phyloP scores from a whole-genome alignment of 2,329 filamentous ascomycete species.

The Beauveria sp. region DNA sequence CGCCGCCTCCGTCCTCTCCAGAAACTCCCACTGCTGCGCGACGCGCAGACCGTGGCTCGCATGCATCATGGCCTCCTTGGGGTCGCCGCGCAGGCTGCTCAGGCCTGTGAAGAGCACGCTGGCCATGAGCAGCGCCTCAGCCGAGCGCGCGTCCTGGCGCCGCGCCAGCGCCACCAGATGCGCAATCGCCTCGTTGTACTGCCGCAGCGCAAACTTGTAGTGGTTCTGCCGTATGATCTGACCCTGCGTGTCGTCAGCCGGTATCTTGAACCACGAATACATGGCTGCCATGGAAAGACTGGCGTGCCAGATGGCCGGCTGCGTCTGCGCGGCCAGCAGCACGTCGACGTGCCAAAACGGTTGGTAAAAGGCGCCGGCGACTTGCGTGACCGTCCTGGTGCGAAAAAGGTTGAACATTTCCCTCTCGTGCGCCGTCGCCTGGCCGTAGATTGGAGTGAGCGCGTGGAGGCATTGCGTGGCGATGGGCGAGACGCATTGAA shows the following conservation, averaged over 20 bases:
- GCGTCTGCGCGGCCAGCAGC: conserved; percentile 5
- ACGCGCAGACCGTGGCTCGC: conserved; percentile 4
- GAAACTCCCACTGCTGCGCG: conserved; percentile 5
- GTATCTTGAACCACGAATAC: conserved; percentile 6
- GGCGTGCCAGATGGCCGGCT: conserved; percentile 11
- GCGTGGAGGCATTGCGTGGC: not conserved
- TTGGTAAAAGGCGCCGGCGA: conserved; percentile 9
- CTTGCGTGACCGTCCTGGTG: conserved; percentile 7
- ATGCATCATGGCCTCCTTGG: conserved; percentile 9
- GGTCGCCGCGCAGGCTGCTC: conserved; percentile 9
- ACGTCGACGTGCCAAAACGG: conserved; percentile 11
- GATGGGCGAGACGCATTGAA: not conserved
- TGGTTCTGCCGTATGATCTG: not conserved
- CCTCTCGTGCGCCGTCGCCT: not conserved
- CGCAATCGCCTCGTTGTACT: conserved; percentile 9
- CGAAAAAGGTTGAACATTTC: conserved; percentile 11
- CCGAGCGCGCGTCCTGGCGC: not conserved
- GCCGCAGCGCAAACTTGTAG: conserved; percentile 7
- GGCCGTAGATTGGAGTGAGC: conserved; percentile 2
- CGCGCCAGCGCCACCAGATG: conserved; percentile 3
- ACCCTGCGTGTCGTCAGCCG: not conserved
- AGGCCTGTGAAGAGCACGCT: conserved; percentile 10
- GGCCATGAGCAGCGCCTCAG: conserved; percentile 5
- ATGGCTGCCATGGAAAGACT: conserved; percentile 10
- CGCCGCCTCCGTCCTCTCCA: not conserved